Evolutionary conservation across 1,284 basidiomycete species (phyloP), one percentile per base, ranked within the genome.

Genomic region (Salmacisia buchloeana): DNA sequence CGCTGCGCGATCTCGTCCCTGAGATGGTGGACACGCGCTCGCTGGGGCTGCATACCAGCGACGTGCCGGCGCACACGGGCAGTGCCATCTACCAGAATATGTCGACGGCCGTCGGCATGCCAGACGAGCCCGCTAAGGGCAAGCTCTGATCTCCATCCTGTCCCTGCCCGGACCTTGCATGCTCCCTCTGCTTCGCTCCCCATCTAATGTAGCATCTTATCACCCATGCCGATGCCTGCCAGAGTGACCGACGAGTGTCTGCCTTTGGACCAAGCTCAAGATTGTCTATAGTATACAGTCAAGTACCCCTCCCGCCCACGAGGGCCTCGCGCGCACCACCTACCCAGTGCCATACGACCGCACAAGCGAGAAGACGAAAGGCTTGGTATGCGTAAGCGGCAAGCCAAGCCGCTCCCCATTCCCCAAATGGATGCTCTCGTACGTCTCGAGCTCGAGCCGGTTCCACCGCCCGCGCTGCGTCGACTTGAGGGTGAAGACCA

Each of bases 21-120:
- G 85, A 87, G 52, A 93, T 96, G 93, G 90, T 97, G 25, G 92
- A 96, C 73, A 87, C 87, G 13, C 85, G 86, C 1, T 86, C 86
- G 59, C 82, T 93, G 39, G 83, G 83, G 56, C 81, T 63, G 18
- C 77, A 76, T 34, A 69, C 68, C 43, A 67, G 68, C 62, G 65
- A 67, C 38, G 66, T 68, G 2, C 73, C 73, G 0, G 41, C 66
- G 18, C 60, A 59, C 23, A 63, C 71, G 43, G 74, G 69, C 21
- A 60, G 69, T 31, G 67, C 70, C 61, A 69, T 76, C 62, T 76
- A 75, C 54, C 68, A 76, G 39, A 69, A 63, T 34, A 45, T 76
- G 27, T n/a, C 41, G 21, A 75, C 73, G 9, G 73, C 74, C 4
- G 67, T 73, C 7, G 71, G 72, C 12, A 56, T 39, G 57, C 36